These are phyloP conservation scores for Hansfordia pulvinata DNA, from an alignment of 2,329 filamentous ascomycete genomes.

Conservation along the genomic window DNA sequence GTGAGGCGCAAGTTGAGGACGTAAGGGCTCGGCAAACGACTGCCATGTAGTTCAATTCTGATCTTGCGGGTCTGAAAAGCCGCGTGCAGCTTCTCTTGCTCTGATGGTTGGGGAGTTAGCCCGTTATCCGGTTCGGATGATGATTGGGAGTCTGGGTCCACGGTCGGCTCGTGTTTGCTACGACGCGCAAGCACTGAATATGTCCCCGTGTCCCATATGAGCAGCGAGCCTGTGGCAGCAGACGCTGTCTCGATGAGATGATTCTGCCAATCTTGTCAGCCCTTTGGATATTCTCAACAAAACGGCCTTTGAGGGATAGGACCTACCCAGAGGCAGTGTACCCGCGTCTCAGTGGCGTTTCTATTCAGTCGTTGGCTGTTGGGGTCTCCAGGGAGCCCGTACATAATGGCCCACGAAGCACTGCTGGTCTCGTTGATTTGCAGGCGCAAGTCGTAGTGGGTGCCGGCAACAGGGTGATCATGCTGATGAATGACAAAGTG, in stretches of 20 bases:
- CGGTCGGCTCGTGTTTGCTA: constrained; percentile 17
- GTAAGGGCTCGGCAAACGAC: constrained; percentile 36
- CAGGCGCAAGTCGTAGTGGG: constrained; percentile 55
- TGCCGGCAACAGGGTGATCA: constrained; percentile 55
- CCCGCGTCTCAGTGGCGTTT: constrained; percentile 47
- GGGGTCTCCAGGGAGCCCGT: constrained; percentile 43
- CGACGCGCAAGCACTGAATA: constrained; percentile 37
- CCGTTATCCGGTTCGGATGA: constrained; percentile 16
- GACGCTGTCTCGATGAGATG: constrained; percentile 47
- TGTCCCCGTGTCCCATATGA: constrained; percentile 50
- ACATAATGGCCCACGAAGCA: constrained; percentile 52
- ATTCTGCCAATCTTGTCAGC: constrained; percentile 24
- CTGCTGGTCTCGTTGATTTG: constrained; percentile 57
- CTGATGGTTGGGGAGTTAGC: constrained; percentile 10
- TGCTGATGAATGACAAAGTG: constrained; percentile 64
- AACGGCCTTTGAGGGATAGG: neutral
- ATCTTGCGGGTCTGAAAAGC: constrained; percentile 44
- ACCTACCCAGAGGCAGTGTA: constrained; percentile 45
- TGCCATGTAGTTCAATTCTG: constrained; percentile 37
- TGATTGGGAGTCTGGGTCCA: constrained; percentile 21
- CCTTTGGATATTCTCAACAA: neutral
- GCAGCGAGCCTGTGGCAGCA: constrained; percentile 36
- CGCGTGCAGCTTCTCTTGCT: constrained; percentile 32
- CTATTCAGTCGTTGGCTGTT: constrained; percentile 39
- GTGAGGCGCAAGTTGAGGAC: constrained; percentile 39